Evolutionary conservation across 1,284 basidiomycete genomes (phyloP).

Genomic region (Somion occarium): DNA sequence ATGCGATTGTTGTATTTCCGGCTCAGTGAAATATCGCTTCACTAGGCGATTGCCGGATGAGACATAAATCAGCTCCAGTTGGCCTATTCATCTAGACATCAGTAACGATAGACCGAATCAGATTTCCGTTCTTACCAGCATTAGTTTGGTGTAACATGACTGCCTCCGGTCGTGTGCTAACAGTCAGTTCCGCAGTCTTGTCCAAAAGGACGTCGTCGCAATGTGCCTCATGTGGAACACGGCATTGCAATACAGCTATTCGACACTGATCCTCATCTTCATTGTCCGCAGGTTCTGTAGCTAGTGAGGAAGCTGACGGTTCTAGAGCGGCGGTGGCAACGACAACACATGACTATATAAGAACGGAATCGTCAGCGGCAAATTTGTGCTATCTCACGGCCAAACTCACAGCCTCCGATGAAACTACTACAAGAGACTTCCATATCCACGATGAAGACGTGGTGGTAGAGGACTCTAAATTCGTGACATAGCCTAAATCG

Average conservation of each 20-base stretch:
- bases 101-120: no score
- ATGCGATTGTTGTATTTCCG: slow-evolving; percentile 10
- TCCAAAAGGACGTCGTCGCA: not conserved
- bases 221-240: not conserved
- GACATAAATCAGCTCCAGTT: slow-evolving; percentile 21
- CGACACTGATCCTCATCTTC: not conserved
- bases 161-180: no score
- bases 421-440: not conserved
- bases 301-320: not conserved
- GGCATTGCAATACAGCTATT: not conserved
- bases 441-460: not conserved
- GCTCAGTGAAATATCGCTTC: slow-evolving; percentile 15
- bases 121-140: no score
- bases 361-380: not conserved
- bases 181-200: no score
- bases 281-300: not conserved
- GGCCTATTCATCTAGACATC: no score
- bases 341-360: not conserved
- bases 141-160: no score
- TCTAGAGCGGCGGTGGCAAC: not conserved
- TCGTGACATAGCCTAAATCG: not conserved
- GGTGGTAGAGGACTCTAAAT: not conserved
- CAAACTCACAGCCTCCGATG: not conserved
- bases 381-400: not conserved
- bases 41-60: slow-evolving; percentile 19